Percentiles rank a stretch among this genome's conserved stretches.
Evolutionary conservation across 257 asterid species (phyloP).

Genomic region (Solanum commersonii): DNA sequence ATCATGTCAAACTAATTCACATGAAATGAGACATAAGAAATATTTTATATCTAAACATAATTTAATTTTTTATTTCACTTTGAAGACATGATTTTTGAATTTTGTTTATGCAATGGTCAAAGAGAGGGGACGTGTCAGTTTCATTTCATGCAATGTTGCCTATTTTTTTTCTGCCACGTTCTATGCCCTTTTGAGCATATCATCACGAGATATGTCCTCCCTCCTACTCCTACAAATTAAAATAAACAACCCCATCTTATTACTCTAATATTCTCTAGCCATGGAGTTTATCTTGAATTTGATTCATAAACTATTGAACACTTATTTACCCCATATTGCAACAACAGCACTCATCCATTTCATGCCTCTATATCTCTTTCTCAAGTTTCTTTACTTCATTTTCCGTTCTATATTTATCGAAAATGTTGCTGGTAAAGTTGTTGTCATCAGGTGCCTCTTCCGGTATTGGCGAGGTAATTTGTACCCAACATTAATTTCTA

Average conservation of each 20-base stretch:
- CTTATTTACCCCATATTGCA: slow-evolving; percentile 24
- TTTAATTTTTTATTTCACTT: no score
- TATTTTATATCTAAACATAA: no score
- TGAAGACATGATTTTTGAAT: no score
- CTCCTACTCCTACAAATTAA: background rate
- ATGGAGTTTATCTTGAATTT: slow-evolving; percentile 27
- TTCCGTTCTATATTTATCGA: slow-evolving; percentile 18
- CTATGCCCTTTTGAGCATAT: background rate
- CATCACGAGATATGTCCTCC: background rate
- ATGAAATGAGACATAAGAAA: no score
- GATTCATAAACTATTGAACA: slow-evolving; percentile 19
- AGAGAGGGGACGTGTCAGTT: background rate
- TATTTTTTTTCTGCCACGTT: background rate
- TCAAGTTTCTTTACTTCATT: slow-evolving; percentile 15
- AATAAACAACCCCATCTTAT: background rate
- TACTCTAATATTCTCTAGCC: background rate
- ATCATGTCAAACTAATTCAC: no score
- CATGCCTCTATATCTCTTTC: slow-evolving; percentile 23
- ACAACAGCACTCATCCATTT: slow-evolving; percentile 12
- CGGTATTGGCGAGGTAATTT: slow-evolving; percentile 52
- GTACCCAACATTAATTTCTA: background rate
- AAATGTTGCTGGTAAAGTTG: slow-evolving; percentile 37
- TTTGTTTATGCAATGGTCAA: no score
- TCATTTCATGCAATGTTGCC: background rate
- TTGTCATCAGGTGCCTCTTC: slow-evolving; percentile 63